These are phyloP conservation scores for Xylaria venustula DNA, from an alignment of 495 filamentous ascomycete genomes.

Conservation along the genomic window DNA sequence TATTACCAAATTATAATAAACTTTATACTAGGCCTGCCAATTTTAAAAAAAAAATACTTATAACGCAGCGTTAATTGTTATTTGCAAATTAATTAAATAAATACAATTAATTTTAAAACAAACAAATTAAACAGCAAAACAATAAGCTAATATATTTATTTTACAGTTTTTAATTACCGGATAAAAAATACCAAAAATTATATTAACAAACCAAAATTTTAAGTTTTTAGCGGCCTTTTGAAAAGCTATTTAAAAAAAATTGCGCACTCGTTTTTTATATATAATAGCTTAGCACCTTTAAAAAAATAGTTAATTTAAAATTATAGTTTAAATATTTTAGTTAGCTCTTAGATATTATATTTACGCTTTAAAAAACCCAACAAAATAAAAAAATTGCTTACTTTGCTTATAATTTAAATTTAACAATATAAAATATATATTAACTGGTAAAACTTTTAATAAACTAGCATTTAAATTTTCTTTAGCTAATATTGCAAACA, in stretches of 20 bases:
- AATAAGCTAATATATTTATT: background rate
- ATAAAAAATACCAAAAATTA: background rate
- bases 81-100: background rate
- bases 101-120: background rate
- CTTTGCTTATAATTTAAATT: background rate
- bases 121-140: background rate
- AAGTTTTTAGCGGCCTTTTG: background rate
- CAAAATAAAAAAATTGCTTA: background rate
- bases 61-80: background rate
- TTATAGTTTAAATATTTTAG: background rate
- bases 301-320: slow-evolving; percentile 2
- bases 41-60: background rate
- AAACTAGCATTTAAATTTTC: background rate
- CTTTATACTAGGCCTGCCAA: background rate
- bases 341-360: background rate
- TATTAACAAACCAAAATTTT: background rate
- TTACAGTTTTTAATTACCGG: background rate
- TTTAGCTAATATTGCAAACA: too few species aligned
- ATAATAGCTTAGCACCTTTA: background rate
- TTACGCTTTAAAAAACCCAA: background rate
- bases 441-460: background rate
- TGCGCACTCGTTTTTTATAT: background rate
- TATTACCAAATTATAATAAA: slow-evolving; percentile 6
- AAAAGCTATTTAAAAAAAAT: background rate
- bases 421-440: background rate